Conservation (phyloP, 2,329 filamentous ascomycete genomes). For the Fusarium subglutinans region DNA sequence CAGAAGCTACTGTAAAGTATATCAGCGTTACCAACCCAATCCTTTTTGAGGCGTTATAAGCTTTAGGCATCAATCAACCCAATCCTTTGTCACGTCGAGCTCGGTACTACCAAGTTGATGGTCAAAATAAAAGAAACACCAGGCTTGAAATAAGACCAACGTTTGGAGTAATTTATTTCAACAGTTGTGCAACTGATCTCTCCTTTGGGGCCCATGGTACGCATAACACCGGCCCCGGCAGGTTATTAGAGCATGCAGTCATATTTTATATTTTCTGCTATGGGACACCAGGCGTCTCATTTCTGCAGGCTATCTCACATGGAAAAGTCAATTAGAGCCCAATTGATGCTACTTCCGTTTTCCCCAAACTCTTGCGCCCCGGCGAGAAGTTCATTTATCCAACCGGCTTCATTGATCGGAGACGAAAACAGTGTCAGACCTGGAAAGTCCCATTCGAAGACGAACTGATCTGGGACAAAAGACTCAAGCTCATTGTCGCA, state of each 20-base stretch:
- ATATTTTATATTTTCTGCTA: background rate
- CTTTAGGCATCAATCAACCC: too few species aligned
- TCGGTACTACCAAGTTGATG: background rate
- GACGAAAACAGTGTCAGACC: conserved; percentile 5
- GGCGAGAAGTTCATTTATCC: conserved; percentile 3
- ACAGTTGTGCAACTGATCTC: background rate
- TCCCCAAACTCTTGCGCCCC: conserved; percentile 12
- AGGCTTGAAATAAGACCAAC: too few species aligned
- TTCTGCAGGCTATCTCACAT: background rate
- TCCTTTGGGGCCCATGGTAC: too few species aligned
- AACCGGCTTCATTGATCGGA: background rate
- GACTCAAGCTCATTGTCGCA: conserved; percentile 2
- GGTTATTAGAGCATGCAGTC: background rate
- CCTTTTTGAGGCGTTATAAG: too few species aligned
- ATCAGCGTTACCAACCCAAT: too few species aligned
- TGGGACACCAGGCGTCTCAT: fast-evolving
- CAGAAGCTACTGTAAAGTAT: too few species aligned
- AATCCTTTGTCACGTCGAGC: background rate
- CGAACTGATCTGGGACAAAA: conserved; percentile 12
- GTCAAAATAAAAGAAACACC: background rate
- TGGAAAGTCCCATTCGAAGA: conserved; percentile 22
- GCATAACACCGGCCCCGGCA: too few species aligned
- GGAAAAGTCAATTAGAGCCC: conserved; percentile 12
- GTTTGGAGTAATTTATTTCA: background rate
- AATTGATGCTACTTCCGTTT: conserved; percentile 8